Percentiles rank a stretch among this genome's conserved stretches.
These are phyloP conservation scores for Zygotorulaspora sp. DNA, from an alignment of 805 yeast species.

Conservation along the genomic window DNA sequence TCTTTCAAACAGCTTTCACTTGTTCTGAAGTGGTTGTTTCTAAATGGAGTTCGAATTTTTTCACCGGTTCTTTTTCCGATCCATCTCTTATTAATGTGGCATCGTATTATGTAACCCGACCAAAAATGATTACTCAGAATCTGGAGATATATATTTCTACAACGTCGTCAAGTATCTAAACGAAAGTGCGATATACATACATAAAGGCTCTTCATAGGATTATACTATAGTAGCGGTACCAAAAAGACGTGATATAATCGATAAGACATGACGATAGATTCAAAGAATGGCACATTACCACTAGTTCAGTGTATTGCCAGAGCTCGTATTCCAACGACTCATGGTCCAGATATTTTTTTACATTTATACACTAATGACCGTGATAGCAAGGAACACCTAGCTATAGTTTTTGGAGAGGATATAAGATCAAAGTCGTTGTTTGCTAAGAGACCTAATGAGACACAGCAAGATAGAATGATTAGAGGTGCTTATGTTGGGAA, in stretches of 20 bases:
- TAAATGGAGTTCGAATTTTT: no score
- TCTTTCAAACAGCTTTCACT: no score
- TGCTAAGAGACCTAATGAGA: slow-evolving; percentile 56
- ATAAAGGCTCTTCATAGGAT: no score
- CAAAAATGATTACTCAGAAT: slow-evolving; percentile 1
- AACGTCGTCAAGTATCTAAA: no score
- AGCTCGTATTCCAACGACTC: slow-evolving; percentile 94
- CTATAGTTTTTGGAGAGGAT: slow-evolving; percentile 93
- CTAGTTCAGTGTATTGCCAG: slow-evolving; percentile 82
- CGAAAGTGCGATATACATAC: no score
- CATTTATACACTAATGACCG: slow-evolving; percentile 83
- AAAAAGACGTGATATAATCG: no score
- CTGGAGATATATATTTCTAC: not conserved
- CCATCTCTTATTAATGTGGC: not conserved
- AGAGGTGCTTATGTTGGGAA: slow-evolving; percentile 95
- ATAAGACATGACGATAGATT: slow-evolving; percentile 1
- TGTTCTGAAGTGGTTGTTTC: no score
- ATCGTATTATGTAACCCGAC: not conserved
- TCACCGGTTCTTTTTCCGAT: not conserved
- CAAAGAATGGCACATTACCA: slow-evolving; percentile 46
- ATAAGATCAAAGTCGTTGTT: slow-evolving; percentile 75
- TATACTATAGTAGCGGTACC: no score
- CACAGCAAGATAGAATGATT: slow-evolving; percentile 94
- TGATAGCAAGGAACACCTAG: slow-evolving; percentile 91
- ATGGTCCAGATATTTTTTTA: slow-evolving; percentile 88